phyloP scores from a whole-genome alignment of 176 grass and related monocot species.

The Aegilops speltoides region DNA sequence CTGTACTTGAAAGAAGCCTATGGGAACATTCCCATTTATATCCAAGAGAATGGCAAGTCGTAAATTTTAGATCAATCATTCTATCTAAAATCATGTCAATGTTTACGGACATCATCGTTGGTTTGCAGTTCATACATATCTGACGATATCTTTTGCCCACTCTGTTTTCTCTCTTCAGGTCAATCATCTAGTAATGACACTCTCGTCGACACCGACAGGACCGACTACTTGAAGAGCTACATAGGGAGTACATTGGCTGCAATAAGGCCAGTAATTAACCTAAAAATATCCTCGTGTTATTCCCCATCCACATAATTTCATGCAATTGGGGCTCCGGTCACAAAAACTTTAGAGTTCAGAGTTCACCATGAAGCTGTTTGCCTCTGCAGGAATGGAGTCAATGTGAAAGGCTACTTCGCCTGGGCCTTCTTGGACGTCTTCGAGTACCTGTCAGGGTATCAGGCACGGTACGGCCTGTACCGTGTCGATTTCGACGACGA shows the following conservation, averaged over 20 bases:
- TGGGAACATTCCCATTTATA: conserved; percentile 53
- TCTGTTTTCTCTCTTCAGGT: background rate
- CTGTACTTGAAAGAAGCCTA: conserved; percentile 55
- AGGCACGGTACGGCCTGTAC: conserved; percentile 50
- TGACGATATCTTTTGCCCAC: background rate
- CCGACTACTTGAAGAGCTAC: background rate
- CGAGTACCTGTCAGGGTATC: conserved; percentile 48
- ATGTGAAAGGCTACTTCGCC: conserved; percentile 67
- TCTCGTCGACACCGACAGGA: background rate
- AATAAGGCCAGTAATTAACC: conserved; percentile 32
- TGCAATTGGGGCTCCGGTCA: background rate
- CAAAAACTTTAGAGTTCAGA: background rate
- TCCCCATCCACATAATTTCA: background rate
- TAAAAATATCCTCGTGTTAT: background rate
- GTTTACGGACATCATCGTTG: background rate
- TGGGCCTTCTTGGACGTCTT: conserved; percentile 76
- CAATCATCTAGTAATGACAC: background rate
- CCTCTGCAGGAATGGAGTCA: conserved; percentile 51
- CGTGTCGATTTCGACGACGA: conserved; percentile 55
- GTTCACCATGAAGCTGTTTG: background rate
- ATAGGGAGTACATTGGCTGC: conserved; percentile 6
- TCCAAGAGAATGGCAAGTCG: conserved; percentile 82
- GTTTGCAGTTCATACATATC: background rate
- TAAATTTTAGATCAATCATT: too few relatives aligned
- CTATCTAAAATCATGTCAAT: background rate